Evolutionary conservation across 306 rosid genomes (phyloP), one percentile per base, ranked within the genome.

Genomic region (Vachellia collinsii): DNA sequence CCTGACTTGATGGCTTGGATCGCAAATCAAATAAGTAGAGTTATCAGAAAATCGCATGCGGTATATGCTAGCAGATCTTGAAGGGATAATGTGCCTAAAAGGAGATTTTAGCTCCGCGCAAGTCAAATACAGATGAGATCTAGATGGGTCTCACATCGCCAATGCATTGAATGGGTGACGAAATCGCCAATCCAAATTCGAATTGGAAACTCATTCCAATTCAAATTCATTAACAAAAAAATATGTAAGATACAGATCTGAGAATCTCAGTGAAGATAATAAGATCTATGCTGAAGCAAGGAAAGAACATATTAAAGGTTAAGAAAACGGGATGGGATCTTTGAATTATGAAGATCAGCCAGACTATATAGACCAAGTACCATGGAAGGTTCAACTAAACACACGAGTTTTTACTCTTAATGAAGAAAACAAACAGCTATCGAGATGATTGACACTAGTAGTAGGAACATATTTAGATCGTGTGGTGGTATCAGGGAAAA

Each of bases 31-130:
- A 44, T 34, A 36, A 51, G 7, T 37, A 4, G 19, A 77, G 13
- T 61, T 63, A 46, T 22, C n/a, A 76, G 17, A 46, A 65, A 12
- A 48, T 48, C 50, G 43, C 74, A 54, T 54, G 61, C 3, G 23
- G 1, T 19, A 78, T 51, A 13, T 23, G 65, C 51, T 50, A 48
- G 44, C 65, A 36, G 42, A 77, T 77, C 70, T 50, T n/a, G 59
- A 6, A 46, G 64, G 23, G 34, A 53, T n/a, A 38, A 78, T 53
- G 36, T 12, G 25, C 42, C 41, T 65, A 29, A 48, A 65, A 38
- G 17, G 44, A 22, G 19, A 14, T 59, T 64, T 16, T 39, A 53
- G 53, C 70, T 22, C 23, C 8, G 13, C 9, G 13, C 19, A 41
- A 42, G 44, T 61, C 68, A 13, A 76, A 44, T n/a, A 29, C 61